phyloP scores from a whole-genome alignment of 2,329 filamentous ascomycete species.

The Ophiostoma piceae region DNA sequence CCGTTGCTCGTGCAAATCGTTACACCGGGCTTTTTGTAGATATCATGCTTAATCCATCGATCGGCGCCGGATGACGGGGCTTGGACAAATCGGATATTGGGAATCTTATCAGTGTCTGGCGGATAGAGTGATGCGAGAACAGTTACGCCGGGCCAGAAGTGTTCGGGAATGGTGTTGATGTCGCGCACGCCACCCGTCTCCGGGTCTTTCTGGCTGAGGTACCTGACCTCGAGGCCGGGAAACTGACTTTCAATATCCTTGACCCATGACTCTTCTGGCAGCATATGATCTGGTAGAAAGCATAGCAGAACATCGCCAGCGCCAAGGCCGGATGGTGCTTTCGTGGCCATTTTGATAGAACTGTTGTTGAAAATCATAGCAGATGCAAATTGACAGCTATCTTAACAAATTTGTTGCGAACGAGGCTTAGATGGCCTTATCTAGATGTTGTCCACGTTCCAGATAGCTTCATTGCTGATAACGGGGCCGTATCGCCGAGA shows the following conservation, averaged over 20 bases:
- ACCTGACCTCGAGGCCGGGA: conserved; percentile 39
- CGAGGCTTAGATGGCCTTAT: background rate
- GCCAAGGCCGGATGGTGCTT: background rate
- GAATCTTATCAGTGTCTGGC: conserved; percentile 37
- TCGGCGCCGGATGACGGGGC: conserved; percentile 52
- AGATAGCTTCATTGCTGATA: background rate
- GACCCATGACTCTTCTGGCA: conserved; percentile 35
- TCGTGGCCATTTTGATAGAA: background rate
- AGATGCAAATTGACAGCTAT: background rate
- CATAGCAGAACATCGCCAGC: conserved; percentile 34
- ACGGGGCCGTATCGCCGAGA: background rate
- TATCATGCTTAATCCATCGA: conserved; percentile 40
- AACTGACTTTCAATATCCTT: conserved; percentile 33
- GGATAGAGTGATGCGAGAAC: conserved; percentile 40
- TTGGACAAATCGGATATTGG: conserved; percentile 49
- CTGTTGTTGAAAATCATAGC: background rate
- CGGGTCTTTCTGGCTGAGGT: conserved; percentile 26
- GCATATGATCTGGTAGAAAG: conserved; percentile 32
- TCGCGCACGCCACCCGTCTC: background rate
- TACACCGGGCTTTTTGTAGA: conserved; percentile 47
- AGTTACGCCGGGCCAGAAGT: conserved; percentile 40
- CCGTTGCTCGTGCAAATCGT: conserved; percentile 52
- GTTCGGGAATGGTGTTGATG: conserved; percentile 31
- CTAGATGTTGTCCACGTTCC: background rate
- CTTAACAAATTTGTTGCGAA: background rate